Conservation (phyloP, 768 basidiomycete genomes). For the Lentinula raphanica region DNA sequence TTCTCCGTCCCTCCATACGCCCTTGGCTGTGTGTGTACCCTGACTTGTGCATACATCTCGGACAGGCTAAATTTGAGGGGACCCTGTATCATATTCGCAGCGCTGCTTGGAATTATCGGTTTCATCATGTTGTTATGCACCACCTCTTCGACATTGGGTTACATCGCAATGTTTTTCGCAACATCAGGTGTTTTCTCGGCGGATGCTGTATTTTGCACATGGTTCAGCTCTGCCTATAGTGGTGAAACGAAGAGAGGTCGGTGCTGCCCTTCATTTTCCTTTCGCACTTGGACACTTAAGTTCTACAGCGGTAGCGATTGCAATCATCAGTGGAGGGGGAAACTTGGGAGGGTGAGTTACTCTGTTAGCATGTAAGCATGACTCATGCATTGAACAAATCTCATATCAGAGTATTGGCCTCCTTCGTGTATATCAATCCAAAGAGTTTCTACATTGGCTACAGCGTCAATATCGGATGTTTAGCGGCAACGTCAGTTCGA, state of each 20-base stretch:
- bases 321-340: slow-evolving; percentile 40
- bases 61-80: slow-evolving; percentile 40
- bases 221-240: slow-evolving; percentile 26
- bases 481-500: slow-evolving; percentile 19
- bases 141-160: slow-evolving; percentile 21
- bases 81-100: slow-evolving; percentile 41
- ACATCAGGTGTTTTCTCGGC: slow-evolving; percentile 38
- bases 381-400: neutral
- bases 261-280: slow-evolving; percentile 10
- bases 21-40: slow-evolving; percentile 39
- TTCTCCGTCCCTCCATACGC: slow-evolving; percentile 48
- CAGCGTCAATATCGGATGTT: slow-evolving; percentile 12
- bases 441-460: slow-evolving; percentile 15
- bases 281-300: neutral
- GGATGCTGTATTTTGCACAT: slow-evolving; percentile 34
- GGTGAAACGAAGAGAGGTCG: neutral
- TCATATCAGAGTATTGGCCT: slow-evolving; percentile 18
- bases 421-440: slow-evolving; percentile 17
- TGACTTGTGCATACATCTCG: slow-evolving; percentile 35
- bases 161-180: slow-evolving; percentile 34
- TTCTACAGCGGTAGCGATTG: slow-evolving; percentile 34
- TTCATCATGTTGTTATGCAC: slow-evolving; percentile 42
- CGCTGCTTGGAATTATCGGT: slow-evolving; percentile 42
- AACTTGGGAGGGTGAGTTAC: slow-evolving; percentile 35
- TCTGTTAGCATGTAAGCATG: neutral